These are phyloP conservation scores for Aspergillus bombycis DNA, from an alignment of 2,329 filamentous ascomycete species.

Conservation along the genomic window DNA sequence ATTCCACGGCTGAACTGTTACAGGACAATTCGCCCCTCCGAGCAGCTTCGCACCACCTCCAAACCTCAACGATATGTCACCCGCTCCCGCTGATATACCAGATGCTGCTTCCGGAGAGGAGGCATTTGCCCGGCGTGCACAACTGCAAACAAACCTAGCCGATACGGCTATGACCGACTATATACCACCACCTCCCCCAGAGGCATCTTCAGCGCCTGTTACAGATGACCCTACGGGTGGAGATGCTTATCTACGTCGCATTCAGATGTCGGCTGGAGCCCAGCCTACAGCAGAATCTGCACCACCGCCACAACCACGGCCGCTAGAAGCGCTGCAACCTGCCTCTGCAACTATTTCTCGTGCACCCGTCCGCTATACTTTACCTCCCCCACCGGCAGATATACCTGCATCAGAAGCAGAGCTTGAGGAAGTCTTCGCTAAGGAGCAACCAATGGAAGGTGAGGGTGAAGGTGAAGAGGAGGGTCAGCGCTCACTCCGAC, in stretches of 20 bases:
- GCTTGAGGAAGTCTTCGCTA: constrained; percentile 51
- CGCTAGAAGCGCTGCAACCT: constrained; percentile 44
- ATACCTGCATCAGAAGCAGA: constrained; percentile 58
- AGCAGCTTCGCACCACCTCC: constrained; percentile 57
- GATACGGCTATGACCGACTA: constrained; percentile 21
- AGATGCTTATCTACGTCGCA: constrained; percentile 30
- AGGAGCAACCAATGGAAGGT: constrained; percentile 41
- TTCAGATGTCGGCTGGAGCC: constrained; percentile 25
- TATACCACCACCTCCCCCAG: constrained; percentile 33
- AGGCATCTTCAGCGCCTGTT: constrained; percentile 35
- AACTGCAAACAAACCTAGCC: constrained; percentile 50
- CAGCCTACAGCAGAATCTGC: constrained; percentile 28
- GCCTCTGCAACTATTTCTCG: constrained; percentile 69
- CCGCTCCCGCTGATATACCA: constrained; percentile 45
- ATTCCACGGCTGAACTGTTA: not conserved
- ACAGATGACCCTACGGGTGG: constrained; percentile 30
- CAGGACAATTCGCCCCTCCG: constrained; percentile 56
- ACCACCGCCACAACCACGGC: constrained; percentile 37
- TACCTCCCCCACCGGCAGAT: constrained; percentile 55
- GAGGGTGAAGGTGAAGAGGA: constrained; percentile 37
- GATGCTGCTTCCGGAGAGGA: constrained; percentile 70
- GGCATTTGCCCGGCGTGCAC: constrained; percentile 66
- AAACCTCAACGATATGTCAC: constrained; percentile 42
- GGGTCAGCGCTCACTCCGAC: constrained; percentile 63
- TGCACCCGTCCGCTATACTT: constrained; percentile 74